These are phyloP conservation scores for Verticillium tricorpus DNA, from an alignment of 2,329 filamentous ascomycete species.

Conservation along the genomic window DNA sequence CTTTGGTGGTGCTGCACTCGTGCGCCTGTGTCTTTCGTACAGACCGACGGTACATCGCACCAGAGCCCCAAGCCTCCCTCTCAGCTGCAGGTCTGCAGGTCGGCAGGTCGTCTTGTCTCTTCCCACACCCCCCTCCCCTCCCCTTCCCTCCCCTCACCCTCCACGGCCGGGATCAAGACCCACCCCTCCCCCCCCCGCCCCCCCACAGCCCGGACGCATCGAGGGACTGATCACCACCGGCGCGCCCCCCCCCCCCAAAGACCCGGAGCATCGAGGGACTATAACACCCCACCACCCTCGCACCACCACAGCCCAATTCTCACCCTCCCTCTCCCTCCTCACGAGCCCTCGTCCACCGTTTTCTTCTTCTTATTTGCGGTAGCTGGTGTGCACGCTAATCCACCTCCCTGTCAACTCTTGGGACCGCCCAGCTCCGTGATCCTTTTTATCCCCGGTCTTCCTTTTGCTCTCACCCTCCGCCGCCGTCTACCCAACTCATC, in stretches of 20 bases:
- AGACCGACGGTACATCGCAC: not conserved
- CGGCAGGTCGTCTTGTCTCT: not conserved
- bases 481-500: conserved; percentile 10
- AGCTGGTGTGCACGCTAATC: conserved; percentile 58
- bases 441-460: conserved; percentile 28
- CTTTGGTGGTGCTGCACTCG: not conserved
- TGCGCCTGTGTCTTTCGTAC: not conserved
- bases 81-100: not conserved
- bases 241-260: not conserved
- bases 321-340: conserved; percentile 44
- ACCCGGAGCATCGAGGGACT: conserved; percentile 16
- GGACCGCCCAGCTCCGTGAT: conserved; percentile 50
- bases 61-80: too few relatives aligned
- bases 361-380: conserved; percentile 54
- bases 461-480: conserved; percentile 8
- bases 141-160: not conserved
- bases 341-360: conserved; percentile 56
- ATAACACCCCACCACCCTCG: conserved; percentile 49
- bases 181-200: conserved; percentile 1
- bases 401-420: conserved; percentile 33
- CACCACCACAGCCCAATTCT: conserved; percentile 36
- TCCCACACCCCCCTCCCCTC: not conserved
- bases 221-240: too few relatives aligned
- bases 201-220: conserved; percentile 7
- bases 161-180: not conserved